phyloP scores from a whole-genome alignment of 2,329 filamentous ascomycete species.

The Ascochyta viciae-villosae region DNA sequence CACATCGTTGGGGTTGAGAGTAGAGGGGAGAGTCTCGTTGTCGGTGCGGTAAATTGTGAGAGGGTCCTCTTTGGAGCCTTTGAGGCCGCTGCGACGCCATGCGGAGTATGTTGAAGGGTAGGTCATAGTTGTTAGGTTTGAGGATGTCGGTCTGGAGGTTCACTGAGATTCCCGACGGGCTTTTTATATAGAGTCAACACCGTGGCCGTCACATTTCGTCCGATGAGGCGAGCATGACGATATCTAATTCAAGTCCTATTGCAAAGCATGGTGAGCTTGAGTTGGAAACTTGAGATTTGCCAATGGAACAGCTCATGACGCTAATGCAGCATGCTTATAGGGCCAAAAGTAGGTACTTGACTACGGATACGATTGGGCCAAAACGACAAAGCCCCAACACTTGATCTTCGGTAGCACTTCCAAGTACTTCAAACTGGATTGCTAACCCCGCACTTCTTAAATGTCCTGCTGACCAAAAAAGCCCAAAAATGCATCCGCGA shows the following conservation, averaged over 20 bases:
- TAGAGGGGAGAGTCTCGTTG: constrained; percentile 22
- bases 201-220: neutral
- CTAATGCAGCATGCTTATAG: neutral
- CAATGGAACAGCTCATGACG: neutral
- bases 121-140: neutral
- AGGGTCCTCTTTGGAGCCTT: constrained; percentile 2
- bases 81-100: constrained; percentile 11
- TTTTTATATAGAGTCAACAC: no score
- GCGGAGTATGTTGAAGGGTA: constrained; percentile 10
- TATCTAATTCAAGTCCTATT: no score
- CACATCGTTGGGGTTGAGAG: constrained; percentile 25
- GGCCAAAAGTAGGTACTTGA: neutral
- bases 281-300: no score
- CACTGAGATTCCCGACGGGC: no score
- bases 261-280: no score
- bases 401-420: neutral
- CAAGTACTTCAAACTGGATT: neutral
- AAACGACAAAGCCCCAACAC: neutral
- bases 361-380: neutral
- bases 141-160: no score
- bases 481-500: constrained; percentile 13
- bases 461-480: constrained; percentile 6
- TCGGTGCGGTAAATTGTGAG: constrained; percentile 1
- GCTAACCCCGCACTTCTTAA: neutral
- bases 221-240: neutral